Percentiles rank a stretch among this genome's conserved stretches.
Conservation (phyloP, 208 protist genomes). For the Trypanosoma vivax region DNA sequence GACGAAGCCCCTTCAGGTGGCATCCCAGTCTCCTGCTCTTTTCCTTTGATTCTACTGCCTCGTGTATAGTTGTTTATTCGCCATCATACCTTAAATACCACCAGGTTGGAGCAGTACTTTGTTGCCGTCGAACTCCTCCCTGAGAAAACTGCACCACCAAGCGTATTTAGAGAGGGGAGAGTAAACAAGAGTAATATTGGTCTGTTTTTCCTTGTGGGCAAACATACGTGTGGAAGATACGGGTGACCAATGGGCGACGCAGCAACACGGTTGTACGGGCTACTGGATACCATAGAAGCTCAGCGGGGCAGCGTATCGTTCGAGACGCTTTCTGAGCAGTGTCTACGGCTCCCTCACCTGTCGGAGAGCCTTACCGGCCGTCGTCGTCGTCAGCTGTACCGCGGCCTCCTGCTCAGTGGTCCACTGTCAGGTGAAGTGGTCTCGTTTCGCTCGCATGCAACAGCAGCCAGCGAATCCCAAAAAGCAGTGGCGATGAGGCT, state of each 20-base stretch:
- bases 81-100: no score
- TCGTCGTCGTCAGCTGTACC: conserved; percentile 48
- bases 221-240: no score
- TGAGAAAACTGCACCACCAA: no score
- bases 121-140: no score
- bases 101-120: no score
- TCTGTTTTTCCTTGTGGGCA: no score
- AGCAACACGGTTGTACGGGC: conserved; percentile 13
- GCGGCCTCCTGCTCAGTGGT: conserved; percentile 38
- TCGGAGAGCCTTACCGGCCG: conserved; percentile 28
- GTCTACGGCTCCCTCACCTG: conserved; percentile 51
- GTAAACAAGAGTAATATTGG: no score
- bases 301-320: conserved; percentile 12
- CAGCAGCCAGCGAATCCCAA: conserved; percentile 25
- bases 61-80: no score
- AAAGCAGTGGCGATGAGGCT: conserved; percentile 22
- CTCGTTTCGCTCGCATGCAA: conserved; percentile 12
- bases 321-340: conserved; percentile 41
- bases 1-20: no score
- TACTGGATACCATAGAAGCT: conserved; percentile 3
- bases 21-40: no score
- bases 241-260: conserved; percentile 16
- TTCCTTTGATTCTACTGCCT: no score
- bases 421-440: not conserved
- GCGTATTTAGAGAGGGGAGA: no score